phyloP scores from a whole-genome alignment of 768 basidiomycete species.

The Boletus huronensis region DNA sequence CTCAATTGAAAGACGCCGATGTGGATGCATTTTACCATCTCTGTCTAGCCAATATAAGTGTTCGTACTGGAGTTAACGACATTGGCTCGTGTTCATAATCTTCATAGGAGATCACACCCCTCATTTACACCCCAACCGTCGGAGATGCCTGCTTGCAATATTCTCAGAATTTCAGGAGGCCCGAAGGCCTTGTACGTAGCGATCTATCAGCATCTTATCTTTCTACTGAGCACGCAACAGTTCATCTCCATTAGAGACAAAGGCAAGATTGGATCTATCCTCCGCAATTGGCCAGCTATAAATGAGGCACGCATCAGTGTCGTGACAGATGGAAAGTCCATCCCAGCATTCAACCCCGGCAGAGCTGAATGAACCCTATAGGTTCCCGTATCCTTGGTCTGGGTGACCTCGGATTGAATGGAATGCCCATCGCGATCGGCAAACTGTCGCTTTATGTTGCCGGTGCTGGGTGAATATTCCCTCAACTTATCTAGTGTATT shows the following conservation, averaged over 20 bases:
- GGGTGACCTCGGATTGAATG: slow-evolving; percentile 79
- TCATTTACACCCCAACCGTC: slow-evolving; percentile 91
- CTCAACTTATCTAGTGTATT: neutral
- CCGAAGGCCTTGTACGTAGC: slow-evolving; percentile 63
- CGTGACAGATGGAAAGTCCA: slow-evolving; percentile 76
- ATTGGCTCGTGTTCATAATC: neutral
- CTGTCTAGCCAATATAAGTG: slow-evolving; percentile 61
- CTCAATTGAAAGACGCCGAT: slow-evolving; percentile 69
- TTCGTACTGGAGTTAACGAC: slow-evolving; percentile 5
- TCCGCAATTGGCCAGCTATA: slow-evolving; percentile 68
- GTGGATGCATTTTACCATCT: slow-evolving; percentile 75
- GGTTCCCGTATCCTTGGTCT: slow-evolving; percentile 88
- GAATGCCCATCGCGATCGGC: slow-evolving; percentile 89
- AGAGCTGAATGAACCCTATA: slow-evolving; percentile 20
- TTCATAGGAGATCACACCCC: slow-evolving; percentile 57
- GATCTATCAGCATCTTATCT: neutral
- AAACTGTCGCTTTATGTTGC: slow-evolving; percentile 89
- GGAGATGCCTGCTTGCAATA: slow-evolving; percentile 88
- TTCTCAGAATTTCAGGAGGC: slow-evolving; percentile 70
- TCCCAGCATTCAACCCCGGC: neutral
- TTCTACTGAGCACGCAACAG: slow-evolving; percentile 35
- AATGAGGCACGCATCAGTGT: slow-evolving; percentile 85
- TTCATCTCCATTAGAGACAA: slow-evolving; percentile 81
- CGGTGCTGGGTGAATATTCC: slow-evolving; percentile 68
- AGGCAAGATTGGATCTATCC: slow-evolving; percentile 67